Base-by-base conservation (phyloP, 2,329 filamentous ascomycete species). In the Sphaceloma murrayae region DNA sequence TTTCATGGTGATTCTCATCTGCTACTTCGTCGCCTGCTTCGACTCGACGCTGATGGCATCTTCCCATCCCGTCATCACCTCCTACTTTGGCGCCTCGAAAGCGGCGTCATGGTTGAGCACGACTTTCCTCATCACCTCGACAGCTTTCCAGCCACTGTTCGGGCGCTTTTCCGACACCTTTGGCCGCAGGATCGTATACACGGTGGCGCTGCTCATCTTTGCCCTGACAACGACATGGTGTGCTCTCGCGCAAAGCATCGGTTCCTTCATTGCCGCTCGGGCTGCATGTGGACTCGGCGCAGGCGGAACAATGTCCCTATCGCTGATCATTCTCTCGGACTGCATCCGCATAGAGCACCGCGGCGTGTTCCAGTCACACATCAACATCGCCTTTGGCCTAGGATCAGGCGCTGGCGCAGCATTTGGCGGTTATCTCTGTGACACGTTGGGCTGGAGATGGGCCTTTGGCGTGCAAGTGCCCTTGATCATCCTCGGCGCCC, bases 11-110 rank as follows among this genome's bases (percentile, higher is more conserved):
- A 17, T 32, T 10, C 14, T 36, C n/a, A 34, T 33, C 42, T 44
- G 43, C 27, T 48, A 48, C 27, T 45, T 48, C 22, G 60, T 68
- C 45, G 64, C 60, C 6, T 77, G 70, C 58, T 88, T 89, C 56
- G 85, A 89, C 65, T 73, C 75, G 8, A 89, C 83, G 3, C 74
- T 89, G 52, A 87, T 89, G 82, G 82, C 82, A 3, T 85, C 82
- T 2, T 80, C 74, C 31, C 84, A 91, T 59, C 42, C 42, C 5
- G 32, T 45, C 19, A 45, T 45, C 19, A 34, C 42, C 5, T 86
- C 82, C 1, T 78, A 88, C 59, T 89, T 89, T 61, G 67, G 78
- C 49, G 75, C 81, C 38, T 83, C 82, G 22, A 86, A 89, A 59
- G 77, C 77, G 34, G 85, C 85, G 2, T 86, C 83, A 2, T 91